phyloP scores from a whole-genome alignment of 208 protist genomes.

The Trypanosomatidae sp. region DNA sequence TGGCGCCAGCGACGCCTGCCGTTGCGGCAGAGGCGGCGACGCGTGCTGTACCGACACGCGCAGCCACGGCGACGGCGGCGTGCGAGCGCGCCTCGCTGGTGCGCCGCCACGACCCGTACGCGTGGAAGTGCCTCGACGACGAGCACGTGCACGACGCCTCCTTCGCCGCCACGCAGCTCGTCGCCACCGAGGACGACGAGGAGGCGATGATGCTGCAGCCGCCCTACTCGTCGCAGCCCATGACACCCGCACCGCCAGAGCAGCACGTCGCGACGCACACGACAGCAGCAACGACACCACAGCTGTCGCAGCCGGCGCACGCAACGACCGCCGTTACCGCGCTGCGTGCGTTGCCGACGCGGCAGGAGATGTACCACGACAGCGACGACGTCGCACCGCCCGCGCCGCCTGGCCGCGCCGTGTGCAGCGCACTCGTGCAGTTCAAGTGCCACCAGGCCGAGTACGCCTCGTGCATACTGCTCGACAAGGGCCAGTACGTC shows the following conservation, averaged over 20 bases:
- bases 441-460: constrained; percentile 83
- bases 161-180: too few species aligned
- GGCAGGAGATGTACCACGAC: constrained; percentile 26
- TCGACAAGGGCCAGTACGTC: constrained; percentile 69
- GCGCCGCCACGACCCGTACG: constrained; percentile 51
- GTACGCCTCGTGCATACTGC: constrained; percentile 38
- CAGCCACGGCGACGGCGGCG: too few species aligned
- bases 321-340: not conserved
- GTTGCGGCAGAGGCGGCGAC: too few species aligned
- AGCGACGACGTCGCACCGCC: constrained; percentile 19
- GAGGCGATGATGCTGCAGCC: not conserved
- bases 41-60: too few species aligned
- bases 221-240: not conserved
- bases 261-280: too few species aligned
- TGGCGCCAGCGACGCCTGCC: too few species aligned
- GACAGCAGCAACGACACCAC: too few species aligned
- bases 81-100: too few species aligned
- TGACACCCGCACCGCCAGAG: too few species aligned
- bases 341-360: too few species aligned
- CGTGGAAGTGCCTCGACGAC: constrained; percentile 50
- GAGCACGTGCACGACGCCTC: constrained; percentile 4
- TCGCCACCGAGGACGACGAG: too few species aligned
- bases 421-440: constrained; percentile 57
- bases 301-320: too few species aligned
- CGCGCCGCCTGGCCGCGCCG: constrained; percentile 6